Evolutionary conservation across 2,329 filamentous ascomycete genomes (phyloP), one percentile per base, ranked within the genome.

Genomic region (Pseudopyrenochaeta lycopersici): DNA sequence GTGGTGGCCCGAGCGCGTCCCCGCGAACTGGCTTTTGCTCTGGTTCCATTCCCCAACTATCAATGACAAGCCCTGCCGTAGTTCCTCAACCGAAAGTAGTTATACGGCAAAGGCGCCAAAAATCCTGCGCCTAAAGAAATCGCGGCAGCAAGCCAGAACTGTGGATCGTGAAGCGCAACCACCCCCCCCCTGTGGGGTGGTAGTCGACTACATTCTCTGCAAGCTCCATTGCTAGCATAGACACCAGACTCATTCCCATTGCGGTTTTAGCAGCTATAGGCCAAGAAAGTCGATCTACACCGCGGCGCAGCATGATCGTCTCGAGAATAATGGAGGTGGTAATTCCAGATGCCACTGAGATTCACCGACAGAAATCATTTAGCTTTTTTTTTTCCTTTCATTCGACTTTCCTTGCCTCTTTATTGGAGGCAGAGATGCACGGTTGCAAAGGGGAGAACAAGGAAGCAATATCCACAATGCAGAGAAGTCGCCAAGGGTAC

Each of bases 151-250:
- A 68, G 54, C 84, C 84, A 86, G 50, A 86, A 86, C 1, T 67
- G 56, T 0, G 81, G 79, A 21, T 79, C 77, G 1, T 77, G 73
- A 10, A 85, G 65, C 0, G 75, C 70, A 1, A 85, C 79, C 1
- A 77, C n/a, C n/a, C 63, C 0, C 83, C 84, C 0, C 83, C 82
- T 0, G 83, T 86, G 0, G 86, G 70, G 51, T 82, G 78, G 52
- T 82, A 85, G 54, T 86, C 84, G 3, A 86, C 83, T 0, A 73
- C 54, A 56, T 86, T 86, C 60, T 85, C 80, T 0, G 80, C 82
- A 2, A 76, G 56, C 63, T 86, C 84, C 84, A 86, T 86, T 0
- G 83, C 82, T 1, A 85, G 9, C 84, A 86, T 86, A 0, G 83
- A 85, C 9, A 85, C 80, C 42, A 85, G 69, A 52, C 84, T 85